These are phyloP conservation scores for Pichia membranifaciens DNA, from an alignment of 805 yeast species.

Conservation along the genomic window DNA sequence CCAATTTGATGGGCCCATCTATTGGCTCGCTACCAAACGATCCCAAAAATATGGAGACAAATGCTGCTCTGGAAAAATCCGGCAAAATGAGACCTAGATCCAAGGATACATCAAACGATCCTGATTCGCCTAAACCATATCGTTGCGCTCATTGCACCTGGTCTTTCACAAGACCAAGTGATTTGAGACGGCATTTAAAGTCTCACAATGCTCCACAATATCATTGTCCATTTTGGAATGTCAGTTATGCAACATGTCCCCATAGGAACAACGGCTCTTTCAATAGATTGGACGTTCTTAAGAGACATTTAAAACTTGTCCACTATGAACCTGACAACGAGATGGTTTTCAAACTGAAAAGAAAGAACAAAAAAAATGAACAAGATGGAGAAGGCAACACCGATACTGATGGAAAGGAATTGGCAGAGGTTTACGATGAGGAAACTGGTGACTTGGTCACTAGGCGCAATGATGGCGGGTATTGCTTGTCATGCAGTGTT, in stretches of 20 bases:
- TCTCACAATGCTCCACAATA: slow-evolving; percentile 63
- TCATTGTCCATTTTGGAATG: slow-evolving; percentile 69
- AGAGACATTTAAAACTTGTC: slow-evolving; percentile 64
- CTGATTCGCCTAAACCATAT: slow-evolving; percentile 17
- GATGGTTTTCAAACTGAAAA: neutral
- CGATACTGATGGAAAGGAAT: slow-evolving; percentile 15
- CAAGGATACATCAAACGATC: slow-evolving; percentile 7
- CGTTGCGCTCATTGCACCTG: slow-evolving; percentile 50
- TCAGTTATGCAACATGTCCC: slow-evolving; percentile 54
- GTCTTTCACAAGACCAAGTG: slow-evolving; percentile 67
- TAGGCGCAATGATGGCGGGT: slow-evolving; percentile 45
- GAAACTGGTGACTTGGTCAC: neutral
- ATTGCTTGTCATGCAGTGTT: slow-evolving; percentile 60
- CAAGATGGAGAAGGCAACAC: slow-evolving; percentile 19
- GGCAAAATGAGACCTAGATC: neutral
- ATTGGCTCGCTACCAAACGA: neutral
- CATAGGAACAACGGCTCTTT: slow-evolving; percentile 75
- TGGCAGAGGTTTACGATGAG: slow-evolving; percentile 5
- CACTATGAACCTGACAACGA: slow-evolving; percentile 45
- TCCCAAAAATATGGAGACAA: neutral
- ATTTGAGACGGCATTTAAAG: slow-evolving; percentile 59
- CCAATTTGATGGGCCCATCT: neutral
- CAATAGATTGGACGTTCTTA: slow-evolving; percentile 66
- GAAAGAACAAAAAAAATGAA: neutral
- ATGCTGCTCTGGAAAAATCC: neutral